phyloP scores from a whole-genome alignment of 192 early-diverging fungal species.

The Phycomyces nitens region DNA sequence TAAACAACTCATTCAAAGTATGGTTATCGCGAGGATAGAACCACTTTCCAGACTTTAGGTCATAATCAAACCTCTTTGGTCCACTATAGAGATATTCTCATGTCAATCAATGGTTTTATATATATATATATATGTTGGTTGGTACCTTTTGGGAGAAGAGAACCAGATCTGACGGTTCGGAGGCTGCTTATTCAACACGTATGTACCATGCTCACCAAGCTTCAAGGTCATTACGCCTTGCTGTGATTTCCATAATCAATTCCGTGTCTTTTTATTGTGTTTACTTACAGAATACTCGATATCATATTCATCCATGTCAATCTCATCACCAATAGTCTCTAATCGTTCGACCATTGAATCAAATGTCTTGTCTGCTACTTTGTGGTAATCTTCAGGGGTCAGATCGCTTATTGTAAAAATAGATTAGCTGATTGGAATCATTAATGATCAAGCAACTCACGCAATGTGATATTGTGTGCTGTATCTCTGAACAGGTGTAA shows the following conservation, averaged over 20 bases:
- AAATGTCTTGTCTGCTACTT: slow-evolving; percentile 55
- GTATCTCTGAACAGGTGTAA: too few species aligned
- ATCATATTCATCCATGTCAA: slow-evolving; percentile 68
- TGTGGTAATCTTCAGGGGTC: slow-evolving; percentile 51
- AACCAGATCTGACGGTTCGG: slow-evolving; percentile 98
- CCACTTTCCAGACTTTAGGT: slow-evolving; percentile 58
- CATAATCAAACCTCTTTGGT: slow-evolving; percentile 83
- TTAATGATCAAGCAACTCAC: too few species aligned
- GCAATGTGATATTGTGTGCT: too few species aligned
- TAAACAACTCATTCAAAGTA: slow-evolving; percentile 65
- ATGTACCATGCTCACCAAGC: slow-evolving; percentile 77
- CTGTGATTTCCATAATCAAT: slow-evolving; percentile 25
- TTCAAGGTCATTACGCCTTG: slow-evolving; percentile 86
- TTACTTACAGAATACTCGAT: slow-evolving; percentile 69
- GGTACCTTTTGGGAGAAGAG: slow-evolving; percentile 75
- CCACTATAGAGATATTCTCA: slow-evolving; percentile 49
- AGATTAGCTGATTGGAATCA: too few species aligned
- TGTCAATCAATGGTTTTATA: not conserved
- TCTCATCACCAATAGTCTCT: slow-evolving; percentile 73
- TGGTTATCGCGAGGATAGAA: slow-evolving; percentile 71
- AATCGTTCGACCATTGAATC: slow-evolving; percentile 67
- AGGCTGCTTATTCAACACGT: slow-evolving; percentile 97
- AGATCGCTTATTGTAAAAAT: not conserved
- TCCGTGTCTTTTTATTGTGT: too few species aligned
- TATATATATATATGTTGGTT: not conserved